Conservation (phyloP, 768 basidiomycete species). For the Tremella yokohamensis region DNA sequence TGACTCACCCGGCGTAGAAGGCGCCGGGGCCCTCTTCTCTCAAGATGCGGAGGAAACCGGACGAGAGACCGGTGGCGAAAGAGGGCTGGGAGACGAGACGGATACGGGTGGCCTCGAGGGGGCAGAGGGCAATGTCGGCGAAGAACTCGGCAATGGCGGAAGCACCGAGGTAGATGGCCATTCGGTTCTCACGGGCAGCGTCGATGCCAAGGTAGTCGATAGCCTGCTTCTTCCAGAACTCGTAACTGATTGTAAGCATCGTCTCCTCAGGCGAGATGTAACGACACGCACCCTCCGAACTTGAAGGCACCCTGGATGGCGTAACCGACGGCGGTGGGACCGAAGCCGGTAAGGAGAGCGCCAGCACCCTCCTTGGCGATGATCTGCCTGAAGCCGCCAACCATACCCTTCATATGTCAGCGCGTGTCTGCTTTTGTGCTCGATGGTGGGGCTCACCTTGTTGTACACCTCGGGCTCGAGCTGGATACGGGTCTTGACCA, state of each 20-base stretch:
- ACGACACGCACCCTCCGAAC: constrained; percentile 66
- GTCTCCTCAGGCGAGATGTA: not conserved
- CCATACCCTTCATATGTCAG: constrained; percentile 59
- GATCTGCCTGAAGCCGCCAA: constrained; percentile 81
- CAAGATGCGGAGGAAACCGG: constrained; percentile 52
- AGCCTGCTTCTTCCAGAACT: constrained; percentile 91
- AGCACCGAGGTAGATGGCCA: constrained; percentile 85
- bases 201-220: constrained; percentile 79
- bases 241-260: constrained; percentile 57
- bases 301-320: constrained; percentile 97
- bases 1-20: constrained; percentile 53
- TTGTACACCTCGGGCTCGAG: constrained; percentile 60
- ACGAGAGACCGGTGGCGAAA: constrained; percentile 52
- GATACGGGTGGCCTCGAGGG: constrained; percentile 64
- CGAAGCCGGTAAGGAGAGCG: constrained; percentile 92
- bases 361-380: constrained; percentile 78
- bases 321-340: constrained; percentile 89
- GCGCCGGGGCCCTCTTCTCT: constrained; percentile 53
- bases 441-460: constrained; percentile 32
- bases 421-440: not conserved
- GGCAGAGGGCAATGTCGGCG: constrained; percentile 93
- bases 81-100: constrained; percentile 54
- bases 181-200: constrained; percentile 65
- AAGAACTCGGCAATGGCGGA: constrained; percentile 94
- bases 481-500: constrained; percentile 98